Conservation (phyloP, 805 yeast species). For the Metahyphopichia silvanorum region DNA sequence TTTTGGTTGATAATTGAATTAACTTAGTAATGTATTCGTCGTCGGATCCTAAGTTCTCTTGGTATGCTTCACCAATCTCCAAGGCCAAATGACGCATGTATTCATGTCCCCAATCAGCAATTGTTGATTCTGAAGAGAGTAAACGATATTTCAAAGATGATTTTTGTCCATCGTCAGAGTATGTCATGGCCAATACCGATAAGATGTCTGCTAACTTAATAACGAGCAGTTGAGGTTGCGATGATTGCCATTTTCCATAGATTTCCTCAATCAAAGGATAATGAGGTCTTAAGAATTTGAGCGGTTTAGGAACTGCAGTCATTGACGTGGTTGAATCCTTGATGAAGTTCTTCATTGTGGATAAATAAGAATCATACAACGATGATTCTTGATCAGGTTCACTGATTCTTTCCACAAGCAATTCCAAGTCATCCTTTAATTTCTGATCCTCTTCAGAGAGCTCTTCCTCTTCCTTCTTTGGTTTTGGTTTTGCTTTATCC, state of each 20-base stretch:
- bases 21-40: conserved; percentile 41
- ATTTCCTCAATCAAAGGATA: conserved; percentile 65
- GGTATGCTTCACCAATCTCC: conserved; percentile 88
- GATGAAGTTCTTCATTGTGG: conserved; percentile 70
- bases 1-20: conserved; percentile 63
- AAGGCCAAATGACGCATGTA: conserved; percentile 93
- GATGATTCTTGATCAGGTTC: conserved; percentile 45
- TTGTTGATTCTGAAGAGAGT: conserved; percentile 46
- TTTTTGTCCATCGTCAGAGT: conserved; percentile 73
- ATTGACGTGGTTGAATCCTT: conserved; percentile 94
- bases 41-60: conserved; percentile 40
- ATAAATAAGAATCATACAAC: conserved; percentile 60
- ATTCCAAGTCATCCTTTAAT: conserved; percentile 80
- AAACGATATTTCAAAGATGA: conserved; percentile 82
- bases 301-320: conserved; percentile 99
- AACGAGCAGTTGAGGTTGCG: conserved; percentile 36
- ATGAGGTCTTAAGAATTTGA: conserved; percentile 89
- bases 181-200: conserved; percentile 94
- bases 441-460: conserved; percentile 90
- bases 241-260: conserved; percentile 63
- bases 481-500: conserved; percentile 10
- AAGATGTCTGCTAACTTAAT: conserved; percentile 77
- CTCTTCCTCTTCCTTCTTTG: conserved; percentile 62
- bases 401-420: conserved; percentile 74
- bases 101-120: conserved; percentile 96